Percentiles rank a stretch among this genome's conserved stretches.
These are phyloP conservation scores for Gymnopus androsaceus DNA, from an alignment of 1,284 basidiomycete species.

Conservation along the genomic window DNA sequence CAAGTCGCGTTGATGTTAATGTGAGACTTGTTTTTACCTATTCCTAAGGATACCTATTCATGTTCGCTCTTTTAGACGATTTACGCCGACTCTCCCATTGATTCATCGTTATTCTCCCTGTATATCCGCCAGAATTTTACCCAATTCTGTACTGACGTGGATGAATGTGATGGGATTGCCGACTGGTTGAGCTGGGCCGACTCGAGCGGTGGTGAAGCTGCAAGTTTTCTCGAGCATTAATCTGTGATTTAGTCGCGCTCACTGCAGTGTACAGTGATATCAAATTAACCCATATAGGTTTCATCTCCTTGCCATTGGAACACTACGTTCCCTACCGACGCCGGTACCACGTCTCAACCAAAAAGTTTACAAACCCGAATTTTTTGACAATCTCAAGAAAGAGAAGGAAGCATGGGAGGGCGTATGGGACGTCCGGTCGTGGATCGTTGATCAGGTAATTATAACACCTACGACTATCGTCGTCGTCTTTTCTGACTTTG, in stretches of 20 bases:
- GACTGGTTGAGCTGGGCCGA: constrained; percentile 87
- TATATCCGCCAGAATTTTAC: constrained; percentile 95
- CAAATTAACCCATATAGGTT: constrained; percentile 85
- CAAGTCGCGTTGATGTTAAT: constrained; percentile 81
- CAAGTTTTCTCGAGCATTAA: constrained; percentile 39
- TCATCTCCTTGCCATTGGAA: constrained; percentile 76
- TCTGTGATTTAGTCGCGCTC: constrained; percentile 12
- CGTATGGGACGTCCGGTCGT: constrained; percentile 55
- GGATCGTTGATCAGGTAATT: constrained; percentile 46
- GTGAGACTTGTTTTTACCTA: no score
- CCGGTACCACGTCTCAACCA: constrained; percentile 81
- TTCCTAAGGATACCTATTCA: no score
- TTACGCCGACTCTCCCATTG: constrained; percentile 87
- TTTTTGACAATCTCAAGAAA: constrained; percentile 60
- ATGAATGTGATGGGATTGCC: constrained; percentile 70
- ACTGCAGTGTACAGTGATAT: constrained; percentile 55
- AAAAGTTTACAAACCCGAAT: constrained; percentile 77
- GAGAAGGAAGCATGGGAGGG: constrained; percentile 61
- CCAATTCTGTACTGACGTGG: constrained; percentile 78
- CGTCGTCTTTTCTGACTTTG: background rate
- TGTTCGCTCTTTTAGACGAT: constrained; percentile 69
- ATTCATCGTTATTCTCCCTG: constrained; percentile 83
- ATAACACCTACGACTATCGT: background rate
- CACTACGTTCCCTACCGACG: constrained; percentile 81
- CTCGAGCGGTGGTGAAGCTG: constrained; percentile 72